Percentiles rank a stretch among this genome's conserved stretches.
Conservation (phyloP, 192 early-diverging fungal genomes). For the Coemansia sp. region DNA sequence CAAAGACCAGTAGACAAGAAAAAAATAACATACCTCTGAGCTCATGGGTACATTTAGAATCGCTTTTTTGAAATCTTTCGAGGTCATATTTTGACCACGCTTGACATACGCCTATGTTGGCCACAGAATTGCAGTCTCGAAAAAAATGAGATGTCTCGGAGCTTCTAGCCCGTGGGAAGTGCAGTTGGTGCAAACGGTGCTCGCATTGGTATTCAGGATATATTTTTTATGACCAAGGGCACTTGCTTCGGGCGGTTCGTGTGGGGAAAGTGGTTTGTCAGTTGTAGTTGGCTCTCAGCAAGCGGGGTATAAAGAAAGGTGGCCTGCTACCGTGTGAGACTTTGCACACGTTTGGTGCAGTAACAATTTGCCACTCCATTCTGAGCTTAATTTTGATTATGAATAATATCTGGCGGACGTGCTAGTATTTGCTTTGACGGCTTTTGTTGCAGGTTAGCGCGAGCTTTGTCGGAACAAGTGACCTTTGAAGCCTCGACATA, state of each 20-base stretch:
- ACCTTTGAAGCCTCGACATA: neutral
- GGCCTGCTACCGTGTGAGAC: neutral
- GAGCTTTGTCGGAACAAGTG: neutral
- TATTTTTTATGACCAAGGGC: neutral
- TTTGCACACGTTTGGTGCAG: neutral
- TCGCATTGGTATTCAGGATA: neutral
- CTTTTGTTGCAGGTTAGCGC: neutral
- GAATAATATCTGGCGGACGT: neutral
- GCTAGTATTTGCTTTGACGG: neutral
- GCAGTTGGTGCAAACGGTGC: neutral
- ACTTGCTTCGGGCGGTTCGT: neutral
- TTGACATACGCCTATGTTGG: neutral
- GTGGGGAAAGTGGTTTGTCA: neutral
- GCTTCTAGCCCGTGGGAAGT: neutral
- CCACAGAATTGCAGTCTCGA: neutral
- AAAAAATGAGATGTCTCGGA: constrained; percentile 6
- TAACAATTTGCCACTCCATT: neutral
- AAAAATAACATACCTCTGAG: neutral
- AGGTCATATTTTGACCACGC: constrained; percentile 5
- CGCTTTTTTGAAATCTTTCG: constrained; percentile 1
- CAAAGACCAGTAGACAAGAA: neutral
- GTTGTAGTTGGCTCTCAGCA: neutral
- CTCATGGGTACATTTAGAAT: constrained; percentile 10
- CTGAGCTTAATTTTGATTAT: neutral
- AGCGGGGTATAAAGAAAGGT: neutral